A percentile compares a stretch with the other conserved stretches of the same genome.
These are phyloP conservation scores for Plantago ovata DNA, from an alignment of 257 asterid species.

Conservation along the genomic window DNA sequence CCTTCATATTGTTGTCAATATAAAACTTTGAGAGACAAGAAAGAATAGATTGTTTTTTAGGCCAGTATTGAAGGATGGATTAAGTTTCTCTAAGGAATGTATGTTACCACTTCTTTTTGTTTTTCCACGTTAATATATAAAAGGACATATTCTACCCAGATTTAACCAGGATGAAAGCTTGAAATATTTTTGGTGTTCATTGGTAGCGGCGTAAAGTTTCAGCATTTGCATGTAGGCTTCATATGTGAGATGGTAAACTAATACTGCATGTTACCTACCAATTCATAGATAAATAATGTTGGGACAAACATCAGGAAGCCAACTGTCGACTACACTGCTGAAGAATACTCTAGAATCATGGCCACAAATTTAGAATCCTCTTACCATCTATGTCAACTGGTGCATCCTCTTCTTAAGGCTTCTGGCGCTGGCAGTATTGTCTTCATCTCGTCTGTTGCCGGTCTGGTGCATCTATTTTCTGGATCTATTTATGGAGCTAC, in stretches of 20 bases:
- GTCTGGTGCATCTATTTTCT: conserved; percentile 53
- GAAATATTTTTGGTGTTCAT: too few species aligned
- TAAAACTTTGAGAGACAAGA: too few species aligned
- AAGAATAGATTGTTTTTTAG: too few species aligned
- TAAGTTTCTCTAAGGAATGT: too few species aligned
- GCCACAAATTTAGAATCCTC: conserved; percentile 83
- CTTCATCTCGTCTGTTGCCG: conserved; percentile 84
- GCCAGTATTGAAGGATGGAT: too few species aligned
- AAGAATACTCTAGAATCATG: conserved; percentile 65
- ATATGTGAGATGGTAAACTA: not conserved
- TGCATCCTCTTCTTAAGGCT: conserved; percentile 82
- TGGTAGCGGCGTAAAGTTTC: too few species aligned
- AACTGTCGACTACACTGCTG: conserved; percentile 73
- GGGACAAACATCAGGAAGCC: conserved; percentile 91
- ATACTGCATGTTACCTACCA: not conserved
- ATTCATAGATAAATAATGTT: conserved; percentile 69
- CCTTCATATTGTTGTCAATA: too few species aligned
- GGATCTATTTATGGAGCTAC: conserved; percentile 94
- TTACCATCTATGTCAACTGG: conserved; percentile 80
- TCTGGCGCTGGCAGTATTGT: conserved; percentile 72
- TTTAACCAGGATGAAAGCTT: too few species aligned
- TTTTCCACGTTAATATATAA: too few species aligned
- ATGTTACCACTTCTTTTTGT: too few species aligned
- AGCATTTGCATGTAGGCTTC: too few species aligned
- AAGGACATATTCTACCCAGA: too few species aligned